phyloP scores from a whole-genome alignment of 2,329 filamentous ascomycete genomes.

The Epichloe typhina region DNA sequence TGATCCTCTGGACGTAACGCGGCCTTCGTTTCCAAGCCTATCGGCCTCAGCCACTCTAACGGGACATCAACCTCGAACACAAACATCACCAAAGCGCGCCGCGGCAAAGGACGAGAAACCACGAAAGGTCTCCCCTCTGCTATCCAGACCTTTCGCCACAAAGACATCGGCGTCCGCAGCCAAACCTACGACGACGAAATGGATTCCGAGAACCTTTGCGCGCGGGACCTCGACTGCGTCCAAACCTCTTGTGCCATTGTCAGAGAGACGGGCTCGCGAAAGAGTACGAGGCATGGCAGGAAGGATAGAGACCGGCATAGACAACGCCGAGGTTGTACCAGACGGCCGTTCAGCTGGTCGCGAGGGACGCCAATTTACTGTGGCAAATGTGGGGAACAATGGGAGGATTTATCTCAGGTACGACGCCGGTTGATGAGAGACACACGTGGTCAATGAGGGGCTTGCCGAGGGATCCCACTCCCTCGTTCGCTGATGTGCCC shows the following conservation, averaged over 20 bases:
- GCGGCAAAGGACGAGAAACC: constrained; percentile 3
- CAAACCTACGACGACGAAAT: constrained; percentile 5
- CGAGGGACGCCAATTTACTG: constrained; percentile 61
- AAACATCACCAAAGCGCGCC: constrained; percentile 3
- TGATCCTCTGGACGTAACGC: constrained; percentile 9
- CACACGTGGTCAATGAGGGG: not conserved
- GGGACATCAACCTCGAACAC: constrained; percentile 1
- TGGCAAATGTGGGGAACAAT: constrained; percentile 72
- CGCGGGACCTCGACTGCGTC: constrained; percentile 11
- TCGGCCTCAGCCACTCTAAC: not conserved
- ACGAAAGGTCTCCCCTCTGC: constrained; percentile 2
- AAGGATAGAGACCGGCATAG: constrained; percentile 41
- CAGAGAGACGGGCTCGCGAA: constrained; percentile 32
- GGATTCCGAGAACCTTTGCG: constrained; percentile 4
- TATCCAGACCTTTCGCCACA: not conserved
- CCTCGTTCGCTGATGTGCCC: not conserved
- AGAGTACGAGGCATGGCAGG: constrained; percentile 22
- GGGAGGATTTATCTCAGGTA: constrained; percentile 74
- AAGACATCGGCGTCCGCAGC: constrained; percentile 6
- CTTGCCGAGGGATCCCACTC: not conserved
- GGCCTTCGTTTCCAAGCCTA: constrained; percentile 6
- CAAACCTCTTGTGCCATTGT: constrained; percentile 31
- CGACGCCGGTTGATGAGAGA: constrained; percentile 12
- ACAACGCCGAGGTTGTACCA: constrained; percentile 42
- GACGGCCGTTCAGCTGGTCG: constrained; percentile 49